phyloP scores from a whole-genome alignment of 345 rosid genomes.

The Limnanthes douglasii region DNA sequence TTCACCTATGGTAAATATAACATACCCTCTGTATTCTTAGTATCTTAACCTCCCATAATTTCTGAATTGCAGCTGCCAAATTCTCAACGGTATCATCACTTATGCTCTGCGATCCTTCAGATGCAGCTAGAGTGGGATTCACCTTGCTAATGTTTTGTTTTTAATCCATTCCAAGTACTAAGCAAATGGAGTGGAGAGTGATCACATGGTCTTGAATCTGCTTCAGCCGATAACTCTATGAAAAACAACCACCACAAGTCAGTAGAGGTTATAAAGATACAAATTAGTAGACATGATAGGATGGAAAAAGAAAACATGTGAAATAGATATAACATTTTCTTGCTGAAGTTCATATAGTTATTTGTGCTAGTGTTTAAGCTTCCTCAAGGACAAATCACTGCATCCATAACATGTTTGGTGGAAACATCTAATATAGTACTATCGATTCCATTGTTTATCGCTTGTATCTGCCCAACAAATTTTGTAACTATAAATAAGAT shows the following conservation, averaged over 20 bases:
- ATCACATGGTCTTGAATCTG: conserved; percentile 36
- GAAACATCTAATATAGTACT: conserved; percentile 14
- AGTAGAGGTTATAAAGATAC: neutral
- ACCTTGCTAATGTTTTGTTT: conserved; percentile 32
- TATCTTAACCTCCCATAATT: conserved; percentile 51
- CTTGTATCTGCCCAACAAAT: too few relatives aligned
- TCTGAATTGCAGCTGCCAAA: conserved; percentile 28
- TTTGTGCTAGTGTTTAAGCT: conserved; percentile 29
- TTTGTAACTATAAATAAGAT: too few relatives aligned
- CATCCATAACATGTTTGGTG: too few relatives aligned
- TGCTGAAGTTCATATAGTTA: conserved; percentile 29
- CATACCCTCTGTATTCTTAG: conserved; percentile 85
- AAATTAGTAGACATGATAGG: neutral
- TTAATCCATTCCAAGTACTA: conserved; percentile 72
- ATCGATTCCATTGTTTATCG: conserved; percentile 33
- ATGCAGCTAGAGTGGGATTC: conserved; percentile 38
- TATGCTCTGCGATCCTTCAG: conserved; percentile 36
- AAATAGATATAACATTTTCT: conserved; percentile 31
- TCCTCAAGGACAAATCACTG: conserved; percentile 32
- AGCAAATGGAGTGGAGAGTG: conserved; percentile 31
- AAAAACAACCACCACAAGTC: conserved; percentile 1
- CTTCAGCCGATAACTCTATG: conserved; percentile 57
- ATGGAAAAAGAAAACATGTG: neutral
- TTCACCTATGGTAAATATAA: neutral
- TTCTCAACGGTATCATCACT: conserved; percentile 39